Conservation (phyloP, 305 asterid genomes). For the Fraxinus nigra region DNA sequence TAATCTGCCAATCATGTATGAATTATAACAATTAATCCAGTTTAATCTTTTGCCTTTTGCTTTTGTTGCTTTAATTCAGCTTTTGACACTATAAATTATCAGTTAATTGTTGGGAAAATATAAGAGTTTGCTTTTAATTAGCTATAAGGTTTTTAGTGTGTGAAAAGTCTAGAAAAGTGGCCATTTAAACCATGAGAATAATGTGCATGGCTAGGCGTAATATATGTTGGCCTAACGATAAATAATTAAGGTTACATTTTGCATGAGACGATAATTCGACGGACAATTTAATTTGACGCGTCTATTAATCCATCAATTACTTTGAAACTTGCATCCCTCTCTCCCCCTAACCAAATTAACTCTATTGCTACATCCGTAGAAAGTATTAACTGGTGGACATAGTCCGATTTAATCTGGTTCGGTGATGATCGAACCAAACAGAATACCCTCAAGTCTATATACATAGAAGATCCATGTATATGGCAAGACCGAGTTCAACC, state of each 20-base stretch:
- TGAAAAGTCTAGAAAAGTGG: conserved; percentile 20
- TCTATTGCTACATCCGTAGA: background rate
- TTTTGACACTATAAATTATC: conserved; percentile 27
- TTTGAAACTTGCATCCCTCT: background rate
- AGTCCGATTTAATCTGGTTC: background rate
- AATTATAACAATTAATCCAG: conserved; percentile 19
- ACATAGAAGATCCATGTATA: background rate
- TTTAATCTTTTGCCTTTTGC: conserved; percentile 25
- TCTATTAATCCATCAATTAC: background rate
- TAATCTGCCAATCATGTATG: conserved; percentile 18
- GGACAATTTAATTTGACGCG: conserved; percentile 5
- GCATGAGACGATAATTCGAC: conserved; percentile 28
- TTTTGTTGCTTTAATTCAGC: conserved; percentile 25
- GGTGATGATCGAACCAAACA: background rate
- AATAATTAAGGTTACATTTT: conserved; percentile 16
- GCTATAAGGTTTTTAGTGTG: conserved; percentile 21
- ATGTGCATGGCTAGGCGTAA: conserved; percentile 24
- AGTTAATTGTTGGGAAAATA: background rate
- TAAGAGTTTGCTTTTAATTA: background rate
- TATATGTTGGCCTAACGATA: conserved; percentile 14
- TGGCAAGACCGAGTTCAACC: background rate
- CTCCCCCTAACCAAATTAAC: background rate
- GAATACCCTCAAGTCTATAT: background rate
- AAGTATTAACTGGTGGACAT: background rate
- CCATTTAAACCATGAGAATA: conserved; percentile 15